phyloP scores from a whole-genome alignment of 768 basidiomycete genomes.

The Exsudoporus frostii region DNA sequence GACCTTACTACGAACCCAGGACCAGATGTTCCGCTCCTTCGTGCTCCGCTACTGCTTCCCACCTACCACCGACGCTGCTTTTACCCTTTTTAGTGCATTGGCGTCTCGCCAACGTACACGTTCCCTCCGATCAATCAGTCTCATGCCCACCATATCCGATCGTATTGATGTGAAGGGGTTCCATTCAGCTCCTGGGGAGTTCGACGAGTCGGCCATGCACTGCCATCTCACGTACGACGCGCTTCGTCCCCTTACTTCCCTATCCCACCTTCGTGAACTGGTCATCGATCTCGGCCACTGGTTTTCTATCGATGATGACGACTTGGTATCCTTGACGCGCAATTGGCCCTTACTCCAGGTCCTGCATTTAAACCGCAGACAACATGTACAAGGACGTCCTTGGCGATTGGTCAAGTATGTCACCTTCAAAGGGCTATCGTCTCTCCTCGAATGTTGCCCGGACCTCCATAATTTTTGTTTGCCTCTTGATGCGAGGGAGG shows the following conservation, averaged over 20 bases:
- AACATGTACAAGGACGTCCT: too few relatives aligned
- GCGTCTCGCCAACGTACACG: background rate
- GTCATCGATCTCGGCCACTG: background rate
- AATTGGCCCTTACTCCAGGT: background rate
- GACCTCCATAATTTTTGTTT: background rate
- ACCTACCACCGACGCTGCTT: background rate
- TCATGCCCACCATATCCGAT: background rate
- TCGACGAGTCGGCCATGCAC: background rate
- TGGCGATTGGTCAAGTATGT: background rate
- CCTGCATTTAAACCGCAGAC: background rate
- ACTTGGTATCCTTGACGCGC: background rate
- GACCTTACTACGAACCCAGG: background rate
- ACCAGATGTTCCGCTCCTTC: background rate
- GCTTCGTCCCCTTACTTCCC: background rate
- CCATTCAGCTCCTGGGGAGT: background rate
- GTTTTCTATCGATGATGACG: constrained; percentile 5
- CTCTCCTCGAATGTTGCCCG: background rate
- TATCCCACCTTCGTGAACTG: background rate
- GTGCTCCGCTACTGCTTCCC: background rate
- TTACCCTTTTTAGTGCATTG: background rate
- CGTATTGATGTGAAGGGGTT: too few relatives aligned
- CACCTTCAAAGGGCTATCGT: background rate
- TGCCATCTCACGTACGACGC: background rate
- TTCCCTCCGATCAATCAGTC: background rate
- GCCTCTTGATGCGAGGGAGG: background rate